phyloP scores from a whole-genome alignment of 1,284 basidiomycete genomes.

The Boletus hoseneyae region DNA sequence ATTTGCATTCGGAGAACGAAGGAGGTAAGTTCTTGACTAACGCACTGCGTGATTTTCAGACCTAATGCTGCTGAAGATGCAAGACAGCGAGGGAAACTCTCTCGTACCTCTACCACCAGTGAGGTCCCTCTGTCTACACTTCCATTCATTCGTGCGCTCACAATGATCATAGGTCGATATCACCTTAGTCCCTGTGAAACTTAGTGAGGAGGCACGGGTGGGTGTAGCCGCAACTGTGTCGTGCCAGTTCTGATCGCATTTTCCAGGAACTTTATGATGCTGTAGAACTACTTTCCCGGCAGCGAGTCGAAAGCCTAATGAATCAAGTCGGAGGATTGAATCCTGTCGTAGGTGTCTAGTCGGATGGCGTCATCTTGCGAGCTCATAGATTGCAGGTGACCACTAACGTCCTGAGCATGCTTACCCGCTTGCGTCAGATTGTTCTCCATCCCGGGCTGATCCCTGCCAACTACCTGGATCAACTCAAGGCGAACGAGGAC shows the following conservation, averaged over 20 bases:
- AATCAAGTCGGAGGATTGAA: conserved; percentile 37
- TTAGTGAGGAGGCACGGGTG: conserved; percentile 67
- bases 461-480: conserved; percentile 72
- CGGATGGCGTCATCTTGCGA: neutral
- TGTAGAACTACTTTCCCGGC: conserved; percentile 60
- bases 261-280: conserved; percentile 72
- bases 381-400: conserved; percentile 46
- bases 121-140: conserved; percentile 15
- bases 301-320: conserved; percentile 61
- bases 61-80: conserved; percentile 55
- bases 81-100: conserved; percentile 69
- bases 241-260: conserved; percentile 4
- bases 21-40: conserved; percentile 49
- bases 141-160: conserved; percentile 1
- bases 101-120: conserved; percentile 78
- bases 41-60: neutral
- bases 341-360: conserved; percentile 33
- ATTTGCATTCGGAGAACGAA: conserved; percentile 85
- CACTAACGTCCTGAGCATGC: conserved; percentile 73
- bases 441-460: conserved; percentile 79
- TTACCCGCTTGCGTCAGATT: conserved; percentile 85
- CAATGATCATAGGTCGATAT: conserved; percentile 60
- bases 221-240: conserved; percentile 14
- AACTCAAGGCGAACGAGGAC: conserved; percentile 46
- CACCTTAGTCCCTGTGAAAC: conserved; percentile 65